Conservation (phyloP, 805 yeast genomes). For the Ogataea neopini region DNA sequence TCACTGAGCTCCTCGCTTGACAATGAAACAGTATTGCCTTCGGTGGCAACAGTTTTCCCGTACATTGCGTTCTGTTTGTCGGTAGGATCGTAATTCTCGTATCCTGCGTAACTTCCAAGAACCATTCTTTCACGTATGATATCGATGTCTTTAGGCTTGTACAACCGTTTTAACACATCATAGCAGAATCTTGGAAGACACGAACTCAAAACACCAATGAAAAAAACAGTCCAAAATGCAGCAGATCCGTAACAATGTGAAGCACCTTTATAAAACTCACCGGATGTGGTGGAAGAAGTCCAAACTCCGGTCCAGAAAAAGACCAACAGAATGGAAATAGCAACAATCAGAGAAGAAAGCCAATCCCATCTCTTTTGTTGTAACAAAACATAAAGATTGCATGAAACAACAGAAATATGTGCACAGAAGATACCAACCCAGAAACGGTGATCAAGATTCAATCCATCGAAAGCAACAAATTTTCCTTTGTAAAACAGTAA, state of each 20-base stretch:
- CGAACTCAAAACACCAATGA: constrained; percentile 55
- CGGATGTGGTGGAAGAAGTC: constrained; percentile 50
- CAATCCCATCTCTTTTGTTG: constrained; percentile 82
- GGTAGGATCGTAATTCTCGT: constrained; percentile 54
- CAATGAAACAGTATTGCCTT: constrained; percentile 4
- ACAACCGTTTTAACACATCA: constrained; percentile 52
- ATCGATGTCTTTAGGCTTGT: constrained; percentile 67
- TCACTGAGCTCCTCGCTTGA: constrained; percentile 13
- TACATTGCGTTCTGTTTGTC: constrained; percentile 30
- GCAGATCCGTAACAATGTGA: constrained; percentile 60
- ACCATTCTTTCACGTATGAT: constrained; percentile 63
- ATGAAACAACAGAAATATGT: constrained; percentile 60
- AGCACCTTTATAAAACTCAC: constrained; percentile 67
- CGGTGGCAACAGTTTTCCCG: constrained; percentile 18
- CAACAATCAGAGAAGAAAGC: constrained; percentile 53
- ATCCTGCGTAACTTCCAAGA: constrained; percentile 51
- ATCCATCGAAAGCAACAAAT: constrained; percentile 47
- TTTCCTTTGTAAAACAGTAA: constrained; percentile 49
- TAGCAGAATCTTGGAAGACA: constrained; percentile 60
- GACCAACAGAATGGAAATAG: constrained; percentile 56
- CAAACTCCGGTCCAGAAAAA: constrained; percentile 83
- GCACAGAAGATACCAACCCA: constrained; percentile 69
- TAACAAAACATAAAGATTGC: constrained; percentile 64
- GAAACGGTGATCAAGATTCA: constrained; percentile 62
- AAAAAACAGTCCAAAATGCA: constrained; percentile 63